Conservation (phyloP, 495 filamentous ascomycete species). For the Hypoxylon intermedium region DNA sequence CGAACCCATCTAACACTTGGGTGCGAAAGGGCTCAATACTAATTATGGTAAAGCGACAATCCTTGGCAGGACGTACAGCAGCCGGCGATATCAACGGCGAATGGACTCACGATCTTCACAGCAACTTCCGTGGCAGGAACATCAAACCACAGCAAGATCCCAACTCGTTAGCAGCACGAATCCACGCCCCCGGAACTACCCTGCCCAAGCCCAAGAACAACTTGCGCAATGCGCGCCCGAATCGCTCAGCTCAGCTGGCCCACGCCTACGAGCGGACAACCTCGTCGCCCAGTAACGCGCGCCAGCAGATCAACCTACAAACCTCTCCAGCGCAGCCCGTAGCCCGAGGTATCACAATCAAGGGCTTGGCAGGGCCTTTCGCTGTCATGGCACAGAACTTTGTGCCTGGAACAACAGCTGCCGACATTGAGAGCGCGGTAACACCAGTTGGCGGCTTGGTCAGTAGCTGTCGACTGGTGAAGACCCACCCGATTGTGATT, state of each 20-base stretch:
- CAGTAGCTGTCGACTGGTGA: conserved; percentile 72
- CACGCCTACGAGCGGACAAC: conserved; percentile 35
- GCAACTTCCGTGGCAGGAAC: conserved; percentile 40
- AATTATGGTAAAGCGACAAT: conserved; percentile 36
- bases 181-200: conserved; percentile 48
- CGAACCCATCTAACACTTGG: too few relatives aligned
- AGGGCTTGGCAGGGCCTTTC: conserved; percentile 80
- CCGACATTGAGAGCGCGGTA: conserved; percentile 90
- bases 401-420: conserved; percentile 88
- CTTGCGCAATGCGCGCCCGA: conserved; percentile 37
- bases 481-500: conserved; percentile 76
- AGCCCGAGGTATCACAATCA: conserved; percentile 70
- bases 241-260: conserved; percentile 33
- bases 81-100: conserved; percentile 59
- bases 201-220: conserved; percentile 24
- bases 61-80: conserved; percentile 48
- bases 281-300: conserved; percentile 41
- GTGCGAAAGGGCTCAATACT: too few relatives aligned
- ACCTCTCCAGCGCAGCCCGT: conserved; percentile 41
- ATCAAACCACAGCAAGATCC: conserved; percentile 41
- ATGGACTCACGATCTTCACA: conserved; percentile 66
- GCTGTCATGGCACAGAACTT: conserved; percentile 90
- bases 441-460: conserved; percentile 74
- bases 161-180: conserved; percentile 53
- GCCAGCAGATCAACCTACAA: conserved; percentile 36